A percentile compares a stretch with the other conserved stretches of the same genome.
Evolutionary conservation across 1,284 basidiomycete genomes (phyloP).

Genomic region (Phlebopus sp.): DNA sequence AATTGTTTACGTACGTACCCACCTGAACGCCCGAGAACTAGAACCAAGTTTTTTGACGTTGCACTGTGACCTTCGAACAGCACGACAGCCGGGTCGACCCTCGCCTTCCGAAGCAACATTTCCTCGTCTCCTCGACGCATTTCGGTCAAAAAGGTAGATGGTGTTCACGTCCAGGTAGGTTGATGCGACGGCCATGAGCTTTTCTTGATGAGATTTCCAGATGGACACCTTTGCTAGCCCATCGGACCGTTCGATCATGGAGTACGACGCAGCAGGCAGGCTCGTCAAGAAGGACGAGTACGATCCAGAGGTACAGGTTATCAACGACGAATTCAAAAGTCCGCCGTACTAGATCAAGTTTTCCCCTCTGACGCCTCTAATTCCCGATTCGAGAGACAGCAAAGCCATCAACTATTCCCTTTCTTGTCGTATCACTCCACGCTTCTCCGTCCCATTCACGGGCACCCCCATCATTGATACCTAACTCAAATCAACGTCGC

Average conservation of each 20-base stretch:
- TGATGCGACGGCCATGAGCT: background rate
- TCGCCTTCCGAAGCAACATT: constrained; percentile 36
- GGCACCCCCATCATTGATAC: background rate
- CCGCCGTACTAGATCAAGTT: constrained; percentile 44
- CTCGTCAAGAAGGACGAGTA: constrained; percentile 40
- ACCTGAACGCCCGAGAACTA: constrained; percentile 9
- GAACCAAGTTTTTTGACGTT: constrained; percentile 2
- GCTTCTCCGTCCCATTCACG: background rate
- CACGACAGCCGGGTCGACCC: constrained; percentile 34
- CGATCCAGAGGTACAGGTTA: constrained; percentile 56
- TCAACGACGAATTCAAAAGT: constrained; percentile 61
- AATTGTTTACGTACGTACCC: constrained; percentile 52
- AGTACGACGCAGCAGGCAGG: constrained; percentile 54
- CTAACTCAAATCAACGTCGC: background rate
- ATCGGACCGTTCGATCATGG: constrained; percentile 36
- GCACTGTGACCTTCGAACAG: constrained; percentile 16
- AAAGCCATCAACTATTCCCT: background rate
- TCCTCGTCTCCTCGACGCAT: constrained; percentile 29
- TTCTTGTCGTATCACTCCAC: background rate
- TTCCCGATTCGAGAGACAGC: background rate
- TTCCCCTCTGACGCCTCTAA: background rate
- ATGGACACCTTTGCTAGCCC: constrained; percentile 59
- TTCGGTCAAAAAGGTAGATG: constrained; percentile 36
- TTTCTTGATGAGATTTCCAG: constrained; percentile 24
- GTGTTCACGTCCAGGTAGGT: constrained; percentile 53